A percentile compares a stretch with the other conserved stretches of the same genome.
Conservation (phyloP, 345 rosid species). For the Erodium maritimum region DNA sequence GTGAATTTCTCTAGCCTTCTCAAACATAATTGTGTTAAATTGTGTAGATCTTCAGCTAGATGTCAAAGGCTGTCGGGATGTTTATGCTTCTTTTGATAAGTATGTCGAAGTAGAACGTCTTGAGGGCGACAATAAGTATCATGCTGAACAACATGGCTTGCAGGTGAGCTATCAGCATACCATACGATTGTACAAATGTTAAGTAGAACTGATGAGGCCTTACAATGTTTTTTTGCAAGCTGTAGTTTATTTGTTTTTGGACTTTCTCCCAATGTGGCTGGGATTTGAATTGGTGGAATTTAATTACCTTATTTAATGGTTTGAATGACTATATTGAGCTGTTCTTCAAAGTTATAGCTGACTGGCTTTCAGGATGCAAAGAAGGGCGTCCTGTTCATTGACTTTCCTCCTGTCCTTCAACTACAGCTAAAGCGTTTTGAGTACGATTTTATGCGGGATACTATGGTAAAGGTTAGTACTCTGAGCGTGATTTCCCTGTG, state of each 20-base stretch:
- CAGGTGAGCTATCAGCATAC: constrained; percentile 34
- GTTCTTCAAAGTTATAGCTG: background rate
- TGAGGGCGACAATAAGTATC: constrained; percentile 69
- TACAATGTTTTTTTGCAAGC: background rate
- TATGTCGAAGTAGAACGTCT: constrained; percentile 79
- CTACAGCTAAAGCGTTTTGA: constrained; percentile 93
- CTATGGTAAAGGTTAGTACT: constrained; percentile 81
- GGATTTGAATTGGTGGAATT: background rate
- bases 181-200: background rate
- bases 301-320: background rate
- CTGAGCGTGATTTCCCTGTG: background rate
- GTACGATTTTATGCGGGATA: constrained; percentile 86
- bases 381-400: constrained; percentile 83
- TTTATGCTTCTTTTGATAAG: constrained; percentile 72
- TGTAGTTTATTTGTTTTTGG: background rate
- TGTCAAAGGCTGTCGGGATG: constrained; percentile 74
- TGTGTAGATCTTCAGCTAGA: constrained; percentile 70
- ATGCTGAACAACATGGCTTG: constrained; percentile 58
- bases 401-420: constrained; percentile 97
- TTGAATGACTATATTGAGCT: background rate
- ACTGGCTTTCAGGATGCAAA: constrained; percentile 61
- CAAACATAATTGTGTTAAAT: background rate
- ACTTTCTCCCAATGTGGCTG: background rate
- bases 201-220: background rate
- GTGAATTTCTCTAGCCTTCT: constrained; percentile 1